Base-by-base conservation (phyloP, 2,329 filamentous ascomycete genomes). In the Penicillium sumatraense region DNA sequence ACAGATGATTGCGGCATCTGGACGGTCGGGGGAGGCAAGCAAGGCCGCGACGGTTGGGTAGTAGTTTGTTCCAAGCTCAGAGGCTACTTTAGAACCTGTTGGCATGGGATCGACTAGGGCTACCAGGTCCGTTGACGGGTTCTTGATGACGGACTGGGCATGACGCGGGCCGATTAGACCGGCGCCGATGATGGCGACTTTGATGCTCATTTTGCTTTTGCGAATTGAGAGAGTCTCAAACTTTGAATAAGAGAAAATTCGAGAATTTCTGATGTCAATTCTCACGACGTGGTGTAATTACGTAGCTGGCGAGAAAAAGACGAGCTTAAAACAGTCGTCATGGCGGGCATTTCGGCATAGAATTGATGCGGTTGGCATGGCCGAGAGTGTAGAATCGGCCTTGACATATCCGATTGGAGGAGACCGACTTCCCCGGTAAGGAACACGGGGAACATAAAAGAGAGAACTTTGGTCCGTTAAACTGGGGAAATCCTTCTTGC, bases 1-100 rank as follows among this genome's bases (percentile, higher is more conserved):
- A 73, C 83, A 84, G 46, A 86, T 77, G 36, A 86, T 80, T 20
- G 83, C 83, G 31, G 79, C 83, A 46, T 83, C 77, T 10, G 82
- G 81, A n/a, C 70, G 73, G 40, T 68, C 49, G 38, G 59, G 44
- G 1, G 6, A 75, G 5, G 66, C 59, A 0, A 86, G 62, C 57
- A 86, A 74, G 0, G 72, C 69, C 2, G 74, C 48, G 2, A 85
- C 68, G 3, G 78, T 74, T 1, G 64, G 18, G 58, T 74, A 81
- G 52, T 75, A 67, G 6, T 66, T 69, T 9, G 77, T 78, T 20
- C 72, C 49, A 5, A 81, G 70, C 8, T 66, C 58, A 5, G 65
- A 47, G 3, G 80, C 78, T 3, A 72, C 64, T 16, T 56, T 54
- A 44, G 67, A 41, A 3, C 75, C 76, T 16, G 69, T 68, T 11